These are phyloP conservation scores for Elongisporangium senticosum DNA, from an alignment of 352 stramenopile species.

Conservation along the genomic window DNA sequence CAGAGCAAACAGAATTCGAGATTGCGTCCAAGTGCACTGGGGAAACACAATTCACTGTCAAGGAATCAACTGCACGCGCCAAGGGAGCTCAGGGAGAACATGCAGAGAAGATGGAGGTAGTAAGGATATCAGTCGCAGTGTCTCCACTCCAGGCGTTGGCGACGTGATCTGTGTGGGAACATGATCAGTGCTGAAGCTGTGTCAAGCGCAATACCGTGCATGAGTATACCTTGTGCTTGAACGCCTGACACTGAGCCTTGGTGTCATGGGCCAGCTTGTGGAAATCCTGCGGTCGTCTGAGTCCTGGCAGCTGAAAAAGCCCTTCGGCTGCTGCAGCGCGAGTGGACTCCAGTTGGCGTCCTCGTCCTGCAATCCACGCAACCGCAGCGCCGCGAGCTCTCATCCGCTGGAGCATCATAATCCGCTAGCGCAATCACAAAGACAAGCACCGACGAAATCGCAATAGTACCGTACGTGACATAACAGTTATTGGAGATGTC, in stretches of 20 bases:
- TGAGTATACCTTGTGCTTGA: conserved; percentile 45
- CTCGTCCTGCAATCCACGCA: conserved; percentile 1
- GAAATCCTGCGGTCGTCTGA: conserved; percentile 62
- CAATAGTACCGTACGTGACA: not conserved
- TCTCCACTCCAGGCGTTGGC: conserved; percentile 50
- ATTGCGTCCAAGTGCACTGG: conserved; percentile 87
- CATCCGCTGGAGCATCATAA: conserved; percentile 24
- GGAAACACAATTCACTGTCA: conserved; percentile 3
- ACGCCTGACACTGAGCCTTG: conserved; percentile 45
- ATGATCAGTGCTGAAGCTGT: not conserved
- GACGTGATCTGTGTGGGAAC: conserved; percentile 30
- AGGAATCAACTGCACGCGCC: not conserved
- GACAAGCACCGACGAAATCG: not conserved
- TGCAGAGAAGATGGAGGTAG: not conserved
- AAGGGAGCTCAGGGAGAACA: not conserved
- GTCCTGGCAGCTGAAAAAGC: conserved; percentile 64
- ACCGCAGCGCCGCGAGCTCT: conserved; percentile 7
- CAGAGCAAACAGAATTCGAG: conserved; percentile 92
- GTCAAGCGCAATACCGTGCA: not conserved
- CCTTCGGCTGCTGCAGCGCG: conserved; percentile 13
- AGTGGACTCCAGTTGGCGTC: conserved; percentile 8
- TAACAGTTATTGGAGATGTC: not conserved
- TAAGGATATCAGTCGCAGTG: conserved; percentile 54
- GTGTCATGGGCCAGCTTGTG: conserved; percentile 42
- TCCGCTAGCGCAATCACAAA: not conserved